Percentiles rank a stretch among this genome's conserved stretches.
Conservation (phyloP, 306 rosid genomes). For the Pyrus communis region DNA sequence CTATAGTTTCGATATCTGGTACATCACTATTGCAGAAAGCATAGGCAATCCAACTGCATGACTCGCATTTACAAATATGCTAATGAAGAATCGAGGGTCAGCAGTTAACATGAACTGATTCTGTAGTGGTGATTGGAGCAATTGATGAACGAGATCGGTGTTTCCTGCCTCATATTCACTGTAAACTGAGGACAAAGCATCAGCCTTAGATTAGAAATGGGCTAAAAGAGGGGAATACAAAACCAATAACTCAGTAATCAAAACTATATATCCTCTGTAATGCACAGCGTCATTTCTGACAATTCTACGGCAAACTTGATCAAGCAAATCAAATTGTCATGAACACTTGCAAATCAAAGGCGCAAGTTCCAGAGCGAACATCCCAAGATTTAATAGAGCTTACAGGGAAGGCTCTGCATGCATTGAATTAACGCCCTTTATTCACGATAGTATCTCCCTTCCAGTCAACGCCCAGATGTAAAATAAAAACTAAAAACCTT, state of each 20-base stretch:
- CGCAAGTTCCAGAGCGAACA: background rate
- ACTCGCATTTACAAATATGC: background rate
- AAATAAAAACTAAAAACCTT: background rate
- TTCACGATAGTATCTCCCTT: background rate
- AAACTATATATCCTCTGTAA: background rate
- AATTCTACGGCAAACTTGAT: background rate
- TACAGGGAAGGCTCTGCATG: too few relatives aligned
- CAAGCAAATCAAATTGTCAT: background rate
- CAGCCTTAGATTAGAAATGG: background rate
- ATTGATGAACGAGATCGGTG: constrained; percentile 9
- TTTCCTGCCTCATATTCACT: constrained; percentile 18
- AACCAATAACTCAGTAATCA: background rate
- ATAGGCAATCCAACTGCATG: background rate
- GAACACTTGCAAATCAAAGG: background rate
- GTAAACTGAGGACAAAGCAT: constrained; percentile 20
- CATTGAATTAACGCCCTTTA: background rate
- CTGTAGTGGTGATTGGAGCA: background rate
- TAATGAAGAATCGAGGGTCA: background rate
- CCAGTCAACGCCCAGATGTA: background rate
- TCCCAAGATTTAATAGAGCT: background rate
- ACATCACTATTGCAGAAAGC: background rate
- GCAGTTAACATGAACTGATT: background rate
- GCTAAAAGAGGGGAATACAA: too few relatives aligned
- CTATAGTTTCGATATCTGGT: background rate
- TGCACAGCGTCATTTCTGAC: background rate